Evolutionary conservation across 2,329 filamentous ascomycete genomes (phyloP), one percentile per base, ranked within the genome.

Genomic region (Epichloe elymi): DNA sequence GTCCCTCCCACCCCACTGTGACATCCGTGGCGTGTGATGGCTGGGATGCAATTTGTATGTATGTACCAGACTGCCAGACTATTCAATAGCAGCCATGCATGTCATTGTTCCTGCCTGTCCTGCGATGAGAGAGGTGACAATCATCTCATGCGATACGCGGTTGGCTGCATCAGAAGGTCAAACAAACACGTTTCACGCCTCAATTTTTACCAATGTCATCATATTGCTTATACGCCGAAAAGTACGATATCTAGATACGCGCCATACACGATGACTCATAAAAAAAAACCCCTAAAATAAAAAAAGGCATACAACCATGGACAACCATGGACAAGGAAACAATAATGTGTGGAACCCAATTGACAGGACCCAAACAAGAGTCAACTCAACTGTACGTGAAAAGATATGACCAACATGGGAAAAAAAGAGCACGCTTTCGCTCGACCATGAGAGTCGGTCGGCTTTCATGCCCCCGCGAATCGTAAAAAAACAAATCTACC

Each of bases 401-500:
- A 49, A 15, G 20, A n/a, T 19, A 40, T 30, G 45, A n/a, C 23
- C 26, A 44, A 49, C 6, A 6, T 5, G 33, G 39, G 5, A 20
- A 14, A 40, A 14, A 36, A 41, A 37, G 38, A 52, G 46, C 40
- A 49, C 26, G 15, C 46, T 30, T 41, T 39, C 41, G 41, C 26
- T 49, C 46, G 17, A 49, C 41, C 46, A 5, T 10, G 17, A 46
- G 1, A 51, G 15, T 36, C 8, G 15, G 36, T 42, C 26, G 26
- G 19, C 51, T 26, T 19, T 30, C 40, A 49, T 46, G 37, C 46
- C 37, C 46, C 3, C 14, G 10, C 8, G 30, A 35, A 46, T 54
- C 51, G 46, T 46, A 20, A 17, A 14, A 41, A 53, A 52, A 19
- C 19, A 56, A 50, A 52, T 20, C 17, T 38, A 5, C 37, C 47